Evolutionary conservation across 2,329 filamentous ascomycete genomes (phyloP).

Genomic region (Pezicula radicicola): DNA sequence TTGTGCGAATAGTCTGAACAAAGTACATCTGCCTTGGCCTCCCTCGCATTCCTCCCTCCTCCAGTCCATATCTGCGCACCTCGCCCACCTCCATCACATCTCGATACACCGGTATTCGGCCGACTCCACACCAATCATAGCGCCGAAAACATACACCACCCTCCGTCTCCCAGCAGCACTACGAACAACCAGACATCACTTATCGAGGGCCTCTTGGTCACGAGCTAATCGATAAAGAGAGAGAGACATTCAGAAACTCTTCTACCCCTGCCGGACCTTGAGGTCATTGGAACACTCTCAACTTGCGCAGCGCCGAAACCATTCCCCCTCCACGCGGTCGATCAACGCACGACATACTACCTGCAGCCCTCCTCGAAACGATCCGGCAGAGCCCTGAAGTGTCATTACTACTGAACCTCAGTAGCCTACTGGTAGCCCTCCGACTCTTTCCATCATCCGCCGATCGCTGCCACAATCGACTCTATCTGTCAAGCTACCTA

Average conservation of each 20-base stretch:
- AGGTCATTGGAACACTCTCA: conserved; percentile 30
- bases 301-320: conserved; percentile 11
- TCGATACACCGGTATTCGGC: neutral
- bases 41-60: conserved; percentile 3
- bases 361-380: conserved; percentile 16
- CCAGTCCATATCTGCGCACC: conserved; percentile 13
- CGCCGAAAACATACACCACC: neutral
- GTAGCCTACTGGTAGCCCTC: conserved; percentile 5
- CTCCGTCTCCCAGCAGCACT: neutral
- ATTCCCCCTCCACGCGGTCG: conserved; percentile 21
- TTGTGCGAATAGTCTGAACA: too few relatives aligned
- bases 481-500: conserved; percentile 2
- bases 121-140: conserved; percentile 9
- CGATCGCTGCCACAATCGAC: conserved; percentile 4
- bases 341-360: conserved; percentile 28
- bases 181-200: neutral
- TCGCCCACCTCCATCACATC: neutral
- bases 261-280: neutral
- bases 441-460: conserved; percentile 6
- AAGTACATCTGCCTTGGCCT: neutral
- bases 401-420: conserved; percentile 43
- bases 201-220: conserved; percentile 12
- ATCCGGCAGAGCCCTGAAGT: neutral
- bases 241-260: neutral
- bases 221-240: conserved; percentile 1